A percentile compares a stretch with the other conserved stretches of the same genome.
These are phyloP conservation scores for Fraxinus sp. DNA, from an alignment of 305 asterid species.

Conservation along the genomic window DNA sequence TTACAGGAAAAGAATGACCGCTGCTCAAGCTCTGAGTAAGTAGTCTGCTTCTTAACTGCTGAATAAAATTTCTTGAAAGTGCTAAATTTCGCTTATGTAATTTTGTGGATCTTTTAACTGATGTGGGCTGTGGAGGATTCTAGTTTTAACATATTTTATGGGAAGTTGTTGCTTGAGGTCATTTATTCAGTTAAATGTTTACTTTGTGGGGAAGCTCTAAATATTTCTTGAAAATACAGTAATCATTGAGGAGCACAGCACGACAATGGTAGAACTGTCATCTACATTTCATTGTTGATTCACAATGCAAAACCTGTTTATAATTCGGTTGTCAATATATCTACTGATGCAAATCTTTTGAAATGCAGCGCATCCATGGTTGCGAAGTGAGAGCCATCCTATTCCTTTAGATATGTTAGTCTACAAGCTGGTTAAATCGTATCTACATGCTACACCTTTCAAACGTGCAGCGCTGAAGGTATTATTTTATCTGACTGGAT, in stretches of 20 bases:
- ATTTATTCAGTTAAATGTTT: neutral
- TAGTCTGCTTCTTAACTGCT: conserved; percentile 19
- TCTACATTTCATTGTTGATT: neutral
- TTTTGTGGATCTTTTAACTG: neutral
- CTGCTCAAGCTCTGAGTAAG: conserved; percentile 97
- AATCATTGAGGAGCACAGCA: neutral
- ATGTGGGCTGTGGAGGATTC: neutral
- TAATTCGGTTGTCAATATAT: neutral
- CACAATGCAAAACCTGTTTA: neutral
- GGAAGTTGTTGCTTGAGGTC: neutral
- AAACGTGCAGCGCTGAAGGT: conserved; percentile 95
- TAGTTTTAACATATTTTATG: neutral
- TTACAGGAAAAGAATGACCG: conserved; percentile 90
- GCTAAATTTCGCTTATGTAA: neutral
- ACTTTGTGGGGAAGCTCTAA: neutral
- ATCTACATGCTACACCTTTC: conserved; percentile 78
- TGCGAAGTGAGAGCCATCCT: conserved; percentile 81
- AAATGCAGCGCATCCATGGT: conserved; percentile 89
- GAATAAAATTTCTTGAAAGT: neutral
- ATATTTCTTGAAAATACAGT: neutral
- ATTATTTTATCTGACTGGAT: conserved; percentile 5
- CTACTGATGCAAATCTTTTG: conserved; percentile 19
- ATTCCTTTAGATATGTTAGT: conserved; percentile 81
- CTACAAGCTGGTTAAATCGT: conserved; percentile 75
- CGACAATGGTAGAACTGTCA: neutral